Conservation (phyloP, 2,329 filamentous ascomycete genomes). For the Uncinocarpus reesii region DNA sequence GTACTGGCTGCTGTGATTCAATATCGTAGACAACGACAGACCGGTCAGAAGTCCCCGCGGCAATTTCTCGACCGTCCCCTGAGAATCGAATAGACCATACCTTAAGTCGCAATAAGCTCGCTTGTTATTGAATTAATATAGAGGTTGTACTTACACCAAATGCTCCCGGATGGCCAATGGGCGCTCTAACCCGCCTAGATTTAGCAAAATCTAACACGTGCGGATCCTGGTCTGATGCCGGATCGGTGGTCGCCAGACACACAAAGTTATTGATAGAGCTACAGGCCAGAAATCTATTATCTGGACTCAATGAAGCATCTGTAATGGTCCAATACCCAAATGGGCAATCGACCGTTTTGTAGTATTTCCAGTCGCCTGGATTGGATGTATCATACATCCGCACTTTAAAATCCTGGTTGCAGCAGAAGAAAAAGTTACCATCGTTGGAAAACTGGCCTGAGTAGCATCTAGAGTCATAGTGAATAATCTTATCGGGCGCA, state of each 20-base stretch:
- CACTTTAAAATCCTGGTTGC: conserved; percentile 84
- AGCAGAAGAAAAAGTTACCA: conserved; percentile 93
- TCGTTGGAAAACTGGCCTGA: conserved; percentile 95
- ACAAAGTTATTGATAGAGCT: conserved; percentile 78
- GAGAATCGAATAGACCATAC: conserved; percentile 92
- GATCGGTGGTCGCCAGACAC: conserved; percentile 78
- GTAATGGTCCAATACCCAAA: conserved; percentile 93
- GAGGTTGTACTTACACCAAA: conserved; percentile 23
- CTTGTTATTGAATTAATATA: background rate
- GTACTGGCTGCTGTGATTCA: conserved; percentile 62
- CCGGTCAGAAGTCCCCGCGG: conserved; percentile 71
- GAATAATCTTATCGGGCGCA: conserved; percentile 73
- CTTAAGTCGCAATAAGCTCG: conserved; percentile 24
- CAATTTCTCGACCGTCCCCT: conserved; percentile 78
- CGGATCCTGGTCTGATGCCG: conserved; percentile 68
- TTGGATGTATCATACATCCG: conserved; percentile 97
- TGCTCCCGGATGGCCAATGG: too few species aligned
- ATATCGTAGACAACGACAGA: conserved; percentile 88
- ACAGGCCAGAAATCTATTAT: conserved; percentile 86
- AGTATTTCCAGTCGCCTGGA: conserved; percentile 89
- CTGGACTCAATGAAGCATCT: conserved; percentile 79
- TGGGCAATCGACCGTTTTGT: conserved; percentile 78
- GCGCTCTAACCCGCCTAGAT: conserved; percentile 37
- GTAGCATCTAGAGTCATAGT: conserved; percentile 78
- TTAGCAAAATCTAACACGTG: conserved; percentile 61